Evolutionary conservation across 768 basidiomycete species (phyloP).

Genomic region (Gloeostereum incarnatum): DNA sequence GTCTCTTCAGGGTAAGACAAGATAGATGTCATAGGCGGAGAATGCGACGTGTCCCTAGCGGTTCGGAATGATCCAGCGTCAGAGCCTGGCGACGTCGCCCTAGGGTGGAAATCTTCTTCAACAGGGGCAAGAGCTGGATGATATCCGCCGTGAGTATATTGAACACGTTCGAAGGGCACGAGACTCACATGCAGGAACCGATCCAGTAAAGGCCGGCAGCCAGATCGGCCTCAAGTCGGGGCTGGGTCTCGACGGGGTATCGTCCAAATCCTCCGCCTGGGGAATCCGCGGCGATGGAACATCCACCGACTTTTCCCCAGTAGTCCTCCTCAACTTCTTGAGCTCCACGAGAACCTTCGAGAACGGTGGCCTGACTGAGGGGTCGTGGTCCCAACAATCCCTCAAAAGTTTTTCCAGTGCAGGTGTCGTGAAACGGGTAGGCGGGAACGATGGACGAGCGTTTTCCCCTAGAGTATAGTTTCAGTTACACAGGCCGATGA

Average conservation of each 20-base stretch:
- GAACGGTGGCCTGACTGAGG: conserved; percentile 45
- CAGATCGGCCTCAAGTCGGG: conserved; percentile 30
- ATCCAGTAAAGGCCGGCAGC: conserved; percentile 8
- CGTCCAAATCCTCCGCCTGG: conserved; percentile 11
- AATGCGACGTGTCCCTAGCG: conserved; percentile 13
- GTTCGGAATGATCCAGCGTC: conserved; percentile 11
- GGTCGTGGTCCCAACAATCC: conserved; percentile 48
- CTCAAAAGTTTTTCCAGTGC: conserved; percentile 35
- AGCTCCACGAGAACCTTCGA: conserved; percentile 34
- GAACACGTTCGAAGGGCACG: too few relatives aligned
- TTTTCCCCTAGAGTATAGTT: conserved; percentile 30
- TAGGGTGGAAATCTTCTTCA: too few relatives aligned
- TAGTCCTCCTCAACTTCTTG: conserved; percentile 31
- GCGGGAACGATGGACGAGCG: conserved; percentile 40
- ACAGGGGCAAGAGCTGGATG: too few relatives aligned
- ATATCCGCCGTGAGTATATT: too few relatives aligned
- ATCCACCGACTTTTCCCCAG: conserved; percentile 21
- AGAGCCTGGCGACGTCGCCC: conserved; percentile 5
- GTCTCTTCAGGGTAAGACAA: conserved; percentile 18
- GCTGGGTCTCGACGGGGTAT: conserved; percentile 18
- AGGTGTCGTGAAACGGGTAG: conserved; percentile 20
- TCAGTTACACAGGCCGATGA: conserved; percentile 7
- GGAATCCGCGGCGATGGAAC: conserved; percentile 18
- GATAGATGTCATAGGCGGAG: neutral
- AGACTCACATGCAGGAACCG: conserved; percentile 3